Conservation (phyloP, 2,329 filamentous ascomycete genomes). For the Calonectria hawksworthii region DNA sequence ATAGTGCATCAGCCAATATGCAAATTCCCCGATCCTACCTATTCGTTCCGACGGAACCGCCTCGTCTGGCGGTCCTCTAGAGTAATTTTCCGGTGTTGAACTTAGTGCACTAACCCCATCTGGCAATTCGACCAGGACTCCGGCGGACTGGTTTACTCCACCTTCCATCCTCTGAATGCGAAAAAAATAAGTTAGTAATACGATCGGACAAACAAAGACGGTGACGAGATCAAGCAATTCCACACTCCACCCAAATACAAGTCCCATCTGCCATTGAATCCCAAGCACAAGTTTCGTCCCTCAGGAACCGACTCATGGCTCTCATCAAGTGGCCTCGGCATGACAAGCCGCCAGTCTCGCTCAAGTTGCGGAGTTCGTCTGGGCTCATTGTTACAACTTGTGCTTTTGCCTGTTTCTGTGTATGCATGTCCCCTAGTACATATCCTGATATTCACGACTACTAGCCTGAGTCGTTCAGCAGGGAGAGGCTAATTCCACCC, state of each 20-base stretch:
- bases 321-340: slow-evolving; percentile 26
- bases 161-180: background rate
- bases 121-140: background rate
- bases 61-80: background rate
- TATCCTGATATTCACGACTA: background rate
- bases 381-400: slow-evolving; percentile 50
- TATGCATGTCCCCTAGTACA: slow-evolving; percentile 27
- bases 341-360: slow-evolving; percentile 45
- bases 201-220: background rate
- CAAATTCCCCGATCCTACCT: background rate
- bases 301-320: slow-evolving; percentile 32
- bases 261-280: background rate
- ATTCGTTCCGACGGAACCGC: background rate
- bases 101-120: background rate
- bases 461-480: background rate
- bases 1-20: background rate
- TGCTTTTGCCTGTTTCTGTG: slow-evolving; percentile 53
- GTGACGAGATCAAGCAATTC: background rate
- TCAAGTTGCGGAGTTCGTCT: slow-evolving; percentile 50
- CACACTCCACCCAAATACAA: background rate
- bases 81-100: background rate
- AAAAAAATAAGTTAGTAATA: background rate
- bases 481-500: slow-evolving; percentile 12
- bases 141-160: background rate
- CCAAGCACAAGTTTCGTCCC: background rate